These are phyloP conservation scores for Didymella lethalis DNA, from an alignment of 2,329 filamentous ascomycete genomes.

Conservation along the genomic window DNA sequence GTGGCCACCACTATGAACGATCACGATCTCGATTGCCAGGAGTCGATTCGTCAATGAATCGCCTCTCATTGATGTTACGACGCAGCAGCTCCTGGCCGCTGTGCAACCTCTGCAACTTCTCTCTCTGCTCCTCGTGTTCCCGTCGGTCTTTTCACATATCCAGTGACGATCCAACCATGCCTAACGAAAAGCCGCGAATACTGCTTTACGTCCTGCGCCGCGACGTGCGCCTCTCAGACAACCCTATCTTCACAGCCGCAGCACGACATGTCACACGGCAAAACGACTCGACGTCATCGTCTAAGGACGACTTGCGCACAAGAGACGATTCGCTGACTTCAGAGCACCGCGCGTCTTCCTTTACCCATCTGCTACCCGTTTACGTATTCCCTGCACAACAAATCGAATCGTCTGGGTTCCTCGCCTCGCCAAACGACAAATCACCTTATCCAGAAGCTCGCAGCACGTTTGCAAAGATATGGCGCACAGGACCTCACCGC, in stretches of 20 bases:
- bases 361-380: slow-evolving; percentile 68
- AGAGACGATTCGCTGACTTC: slow-evolving; percentile 49
- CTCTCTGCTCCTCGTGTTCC: slow-evolving; percentile 37
- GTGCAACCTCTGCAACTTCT: slow-evolving; percentile 38
- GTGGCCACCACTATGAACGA: slow-evolving; percentile 32
- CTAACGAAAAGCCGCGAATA: slow-evolving; percentile 51
- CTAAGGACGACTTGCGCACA: slow-evolving; percentile 35
- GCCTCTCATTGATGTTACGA: slow-evolving; percentile 41
- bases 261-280: slow-evolving; percentile 38
- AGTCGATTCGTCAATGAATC: slow-evolving; percentile 28
- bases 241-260: slow-evolving; percentile 72
- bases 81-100: slow-evolving; percentile 44
- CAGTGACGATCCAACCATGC: slow-evolving; percentile 32
- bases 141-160: slow-evolving; percentile 24
- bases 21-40: slow-evolving; percentile 21
- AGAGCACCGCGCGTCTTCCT: slow-evolving; percentile 30
- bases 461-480: slow-evolving; percentile 71
- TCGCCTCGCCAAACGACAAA: slow-evolving; percentile 56
- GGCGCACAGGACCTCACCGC: slow-evolving; percentile 76
- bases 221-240: slow-evolving; percentile 77
- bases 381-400: slow-evolving; percentile 75
- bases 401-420: slow-evolving; percentile 76
- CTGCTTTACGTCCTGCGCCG: slow-evolving; percentile 76
- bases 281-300: slow-evolving; percentile 16
- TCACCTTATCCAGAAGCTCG: slow-evolving; percentile 72